Base-by-base conservation (phyloP, 768 basidiomycete genomes). In the Tubosaeta sp. region DNA sequence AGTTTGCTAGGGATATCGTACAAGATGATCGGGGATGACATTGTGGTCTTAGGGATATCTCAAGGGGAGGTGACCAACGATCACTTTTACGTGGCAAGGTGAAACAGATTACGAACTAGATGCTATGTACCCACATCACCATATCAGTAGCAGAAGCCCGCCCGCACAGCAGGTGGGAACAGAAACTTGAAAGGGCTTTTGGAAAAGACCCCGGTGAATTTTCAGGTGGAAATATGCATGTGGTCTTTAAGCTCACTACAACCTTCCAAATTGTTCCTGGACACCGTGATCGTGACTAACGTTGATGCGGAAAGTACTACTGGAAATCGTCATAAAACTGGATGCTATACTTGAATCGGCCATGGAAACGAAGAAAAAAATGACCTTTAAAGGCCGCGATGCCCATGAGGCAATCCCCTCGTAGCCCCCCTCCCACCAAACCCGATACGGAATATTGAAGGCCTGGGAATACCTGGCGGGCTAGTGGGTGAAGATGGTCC, bases 371-470 rank as follows among this genome's bases (percentile, higher is more conserved):
- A 29, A 13, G 29, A 19, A 33, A 22, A 16, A 41, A n/a, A 27
- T 42, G 10, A 12, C 49, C 22, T 51, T 64, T 55, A 64, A 50
- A 35, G 6, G 19, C 55, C 55, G 33, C 56, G 42, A n/a, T 46
- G 50, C 43, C 65, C 60, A 26, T 32, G 45, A 19, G 51, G 57
- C 47, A 61, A 54, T 29, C 72, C 67, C 46, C 55, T 60, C n/a
- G 52, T 48, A 37, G 65, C 53, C 47, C 82, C 80, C 51, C 83
- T 70, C 22, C 83, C 84, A 41, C 85, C 78, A 59, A 76, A 80
- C 5, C 85, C 85, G 53, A 86, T 63, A 33, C 85, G 74, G 61
- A 84, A 78, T 26, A 72, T 58, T 4, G 56, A 51, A 17, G 50
- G 17, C 43, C 53, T 47, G 16, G 59, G 55, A 44, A 58, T 17